Evolutionary conservation across 2,329 filamentous ascomycete species (phyloP), one percentile per base, ranked within the genome.

Genomic region (Geosmithia morbida): DNA sequence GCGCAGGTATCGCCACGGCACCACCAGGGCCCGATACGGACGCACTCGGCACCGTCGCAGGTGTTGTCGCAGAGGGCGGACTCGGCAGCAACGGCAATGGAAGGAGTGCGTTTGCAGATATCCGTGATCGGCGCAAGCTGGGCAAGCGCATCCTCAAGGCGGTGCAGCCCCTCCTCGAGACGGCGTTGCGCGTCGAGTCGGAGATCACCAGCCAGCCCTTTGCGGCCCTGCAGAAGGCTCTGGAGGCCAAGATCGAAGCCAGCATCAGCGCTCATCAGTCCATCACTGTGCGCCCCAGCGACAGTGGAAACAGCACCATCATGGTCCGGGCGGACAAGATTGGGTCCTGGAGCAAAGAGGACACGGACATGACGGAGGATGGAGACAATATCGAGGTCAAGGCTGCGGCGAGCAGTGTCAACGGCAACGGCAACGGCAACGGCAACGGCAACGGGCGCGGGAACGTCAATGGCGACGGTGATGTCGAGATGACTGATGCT

Each of bases 141-240:
- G 87, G 85, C 20, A 95, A 94, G 64, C 79, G 88, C 22, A 94
- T 96, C 51, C 75, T 94, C 53, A 94, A 87, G 61, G 79, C 81
- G 1, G 75, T 94, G 30, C 86, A 94, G 60, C 80, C 85, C 14
- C 74, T 80, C 43, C 69, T 95, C 2, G 85, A 95, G 60, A 74
- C 77, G 48, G 87, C 87, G 1, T 66, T 88, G 44, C 76, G 75
- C 47, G 85, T 86, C 48, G 90, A 97, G 61, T 81, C 85, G n/a
- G 85, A 92, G 50, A 72, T 94, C 41, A 81, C 75, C 46, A 75
- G 81, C 46, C 83, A 81, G 55, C 71, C 84, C 1, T 77, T 80
- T 43, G 83, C 88, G 46, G 74, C 74, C 44, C 74, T 89, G 48
- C 68, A 86, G 40, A 78, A 78, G 53, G 83, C 92, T 56, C 68